These are phyloP conservation scores for Yamadazyma triangularis DNA, from an alignment of 1,139 yeast species.

Conservation along the genomic window DNA sequence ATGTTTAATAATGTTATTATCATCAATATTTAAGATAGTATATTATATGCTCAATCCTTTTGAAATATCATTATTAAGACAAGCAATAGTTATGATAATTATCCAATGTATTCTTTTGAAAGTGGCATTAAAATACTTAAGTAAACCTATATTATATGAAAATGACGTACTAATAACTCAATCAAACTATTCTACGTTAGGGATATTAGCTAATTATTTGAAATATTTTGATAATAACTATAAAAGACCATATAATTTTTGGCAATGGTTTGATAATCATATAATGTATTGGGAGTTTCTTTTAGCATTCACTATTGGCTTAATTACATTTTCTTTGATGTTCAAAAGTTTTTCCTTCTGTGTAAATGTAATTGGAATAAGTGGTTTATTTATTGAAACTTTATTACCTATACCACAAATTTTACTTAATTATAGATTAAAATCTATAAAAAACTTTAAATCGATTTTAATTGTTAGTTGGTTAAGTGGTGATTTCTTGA, in stretches of 20 bases:
- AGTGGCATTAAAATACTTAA: slow-evolving; percentile 55
- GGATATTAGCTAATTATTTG: slow-evolving; percentile 16
- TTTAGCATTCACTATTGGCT: slow-evolving; percentile 35
- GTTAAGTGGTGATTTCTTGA: slow-evolving; percentile 84
- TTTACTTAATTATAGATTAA: slow-evolving; percentile 60
- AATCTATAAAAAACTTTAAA: slow-evolving; percentile 75
- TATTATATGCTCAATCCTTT: slow-evolving; percentile 79
- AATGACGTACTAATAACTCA: slow-evolving; percentile 22
- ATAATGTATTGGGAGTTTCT: slow-evolving; percentile 64
- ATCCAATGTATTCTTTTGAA: slow-evolving; percentile 64
- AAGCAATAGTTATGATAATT: slow-evolving; percentile 71
- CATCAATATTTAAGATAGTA: slow-evolving; percentile 67
- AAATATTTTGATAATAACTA: slow-evolving; percentile 68
- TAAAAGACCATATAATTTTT: slow-evolving; percentile 60
- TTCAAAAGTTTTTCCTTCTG: slow-evolving; percentile 38
- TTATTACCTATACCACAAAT: slow-evolving; percentile 86
- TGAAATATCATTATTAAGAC: slow-evolving; percentile 70
- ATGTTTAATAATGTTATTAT: slow-evolving; percentile 85
- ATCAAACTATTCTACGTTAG: slow-evolving; percentile 12
- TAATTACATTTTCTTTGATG: slow-evolving; percentile 41
- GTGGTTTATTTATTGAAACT: slow-evolving; percentile 77
- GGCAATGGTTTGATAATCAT: slow-evolving; percentile 77
- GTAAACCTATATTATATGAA: slow-evolving; percentile 28
- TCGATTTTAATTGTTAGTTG: slow-evolving; percentile 71
- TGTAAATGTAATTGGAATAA: slow-evolving; percentile 61